A percentile compares a stretch with the other conserved stretches of the same genome.
These are phyloP conservation scores for Gossypium bickii DNA, from an alignment of 345 rosid species.

Conservation along the genomic window DNA sequence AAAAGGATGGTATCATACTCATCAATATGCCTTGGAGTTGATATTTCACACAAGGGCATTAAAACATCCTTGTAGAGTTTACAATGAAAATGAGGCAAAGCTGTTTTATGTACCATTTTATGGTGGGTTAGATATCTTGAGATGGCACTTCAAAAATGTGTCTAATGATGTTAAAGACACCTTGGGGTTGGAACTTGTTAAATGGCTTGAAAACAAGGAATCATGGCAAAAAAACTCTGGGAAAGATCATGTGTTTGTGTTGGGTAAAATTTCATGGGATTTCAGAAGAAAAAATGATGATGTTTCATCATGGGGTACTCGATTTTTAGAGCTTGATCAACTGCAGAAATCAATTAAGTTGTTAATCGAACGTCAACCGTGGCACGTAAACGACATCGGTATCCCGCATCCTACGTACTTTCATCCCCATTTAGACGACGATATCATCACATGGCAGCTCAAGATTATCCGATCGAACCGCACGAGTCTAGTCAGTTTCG, in stretches of 20 bases:
- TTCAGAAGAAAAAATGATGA: conserved; percentile 49
- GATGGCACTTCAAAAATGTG: conserved; percentile 92
- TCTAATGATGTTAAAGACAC: conserved; percentile 61
- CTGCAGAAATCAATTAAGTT: conserved; percentile 84
- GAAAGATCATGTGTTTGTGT: conserved; percentile 80
- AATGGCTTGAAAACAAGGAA: conserved; percentile 58
- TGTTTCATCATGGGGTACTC: conserved; percentile 58
- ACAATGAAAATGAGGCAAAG: conserved; percentile 53
- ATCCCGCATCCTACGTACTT: conserved; percentile 83
- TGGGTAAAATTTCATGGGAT: conserved; percentile 89
- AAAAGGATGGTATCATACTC: conserved; percentile 57
- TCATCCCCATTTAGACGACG: conserved; percentile 69
- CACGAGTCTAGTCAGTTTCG: conserved; percentile 49
- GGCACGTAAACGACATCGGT: conserved; percentile 73
- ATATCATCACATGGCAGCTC: conserved; percentile 60
- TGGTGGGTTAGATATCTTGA: conserved; percentile 71
- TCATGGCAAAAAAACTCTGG: conserved; percentile 57
- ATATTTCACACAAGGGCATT: conserved; percentile 65
- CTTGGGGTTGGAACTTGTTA: conserved; percentile 47
- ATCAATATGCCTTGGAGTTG: conserved; percentile 73
- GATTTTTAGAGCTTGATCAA: conserved; percentile 55
- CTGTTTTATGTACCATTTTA: conserved; percentile 79
- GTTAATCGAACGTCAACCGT: conserved; percentile 77
- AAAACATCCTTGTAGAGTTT: conserved; percentile 81
- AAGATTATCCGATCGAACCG: conserved; percentile 45